Base-by-base conservation (phyloP, 1,284 basidiomycete genomes). In the Cronartium ribicola region DNA sequence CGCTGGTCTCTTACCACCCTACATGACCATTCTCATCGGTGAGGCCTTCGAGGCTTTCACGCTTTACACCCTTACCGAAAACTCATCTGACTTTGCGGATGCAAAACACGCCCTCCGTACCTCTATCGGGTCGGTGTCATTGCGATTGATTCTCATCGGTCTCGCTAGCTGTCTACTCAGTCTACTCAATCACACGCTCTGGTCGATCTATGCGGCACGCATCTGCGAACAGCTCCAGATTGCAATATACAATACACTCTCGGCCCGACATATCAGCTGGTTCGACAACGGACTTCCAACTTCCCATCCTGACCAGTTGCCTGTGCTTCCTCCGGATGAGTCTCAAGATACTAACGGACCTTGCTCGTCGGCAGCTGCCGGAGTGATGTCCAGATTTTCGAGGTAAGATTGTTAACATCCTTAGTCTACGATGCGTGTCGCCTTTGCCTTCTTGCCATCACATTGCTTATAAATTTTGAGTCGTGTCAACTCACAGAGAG, bases 311-410 rank as follows among this genome's bases (percentile, higher is more conserved):
- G 20, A 29, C 55, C 55, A 22, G 36, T 29, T 57, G 17, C 55
- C 10, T 29, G 20, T 29, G 6, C 55, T 29, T 57, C 55, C 55
- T 4, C 55, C 55, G 20, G 17, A 57, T 57, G 55, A 57, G 14
- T 57, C 55, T 4, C 10, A 8, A 57, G 55, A 57, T 22, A 76
- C 89, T 90, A 86, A 90, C 89, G 63, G 83, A 85, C 61, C 86
- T 51, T 66, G 48, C 20, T 46, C 48, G 6, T 51, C 64, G 59
- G 92, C 92, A 75, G 91, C 93, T 64, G 94, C 90, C 75, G 94
- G 94, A 20, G 84, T 97, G 60, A 96, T 97, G 93, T 88, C 91
- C 67, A 92, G 93, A 80, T 97, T 97, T 80, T 87, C 90, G 37
- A 88, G 88, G 94, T 92, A 77, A 78, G 87, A 83, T 8, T 29